phyloP scores from a whole-genome alignment of 1,284 basidiomycete genomes.

The Rhodotorula sp. region DNA sequence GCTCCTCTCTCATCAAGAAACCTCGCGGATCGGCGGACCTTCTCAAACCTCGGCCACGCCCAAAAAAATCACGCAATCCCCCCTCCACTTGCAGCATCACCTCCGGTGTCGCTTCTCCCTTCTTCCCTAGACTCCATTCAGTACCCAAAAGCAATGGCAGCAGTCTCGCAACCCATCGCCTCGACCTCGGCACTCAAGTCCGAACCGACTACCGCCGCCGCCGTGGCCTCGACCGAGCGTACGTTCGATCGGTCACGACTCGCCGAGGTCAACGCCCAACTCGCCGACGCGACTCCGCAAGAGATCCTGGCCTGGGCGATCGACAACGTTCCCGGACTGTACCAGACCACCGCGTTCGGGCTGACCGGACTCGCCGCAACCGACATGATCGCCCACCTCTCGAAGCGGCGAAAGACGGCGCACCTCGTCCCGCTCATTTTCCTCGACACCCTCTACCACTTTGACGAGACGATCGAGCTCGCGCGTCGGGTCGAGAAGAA shows the following conservation, averaged over 20 bases:
- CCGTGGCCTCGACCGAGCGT: background rate
- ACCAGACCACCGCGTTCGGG: slow-evolving; percentile 85
- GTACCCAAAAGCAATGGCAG: background rate
- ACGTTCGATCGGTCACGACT: slow-evolving; percentile 48
- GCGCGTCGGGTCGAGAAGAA: slow-evolving; percentile 73
- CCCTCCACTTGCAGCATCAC: background rate
- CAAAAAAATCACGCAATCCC: background rate
- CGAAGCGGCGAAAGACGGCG: slow-evolving; percentile 43
- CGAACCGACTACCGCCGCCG: background rate
- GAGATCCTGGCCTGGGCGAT: slow-evolving; percentile 81
- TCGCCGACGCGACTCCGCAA: slow-evolving; percentile 68
- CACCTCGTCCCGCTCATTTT: slow-evolving; percentile 66
- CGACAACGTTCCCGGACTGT: slow-evolving; percentile 58
- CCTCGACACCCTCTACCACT: slow-evolving; percentile 95
- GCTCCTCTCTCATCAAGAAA: background rate
- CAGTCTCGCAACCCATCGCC: background rate
- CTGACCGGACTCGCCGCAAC: slow-evolving; percentile 85
- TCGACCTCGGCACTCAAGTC: background rate
- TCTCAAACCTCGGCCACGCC: background rate
- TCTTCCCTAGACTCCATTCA: background rate
- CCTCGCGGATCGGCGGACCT: background rate
- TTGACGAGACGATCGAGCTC: slow-evolving; percentile 84
- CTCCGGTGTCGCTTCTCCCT: background rate
- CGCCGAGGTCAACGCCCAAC: slow-evolving; percentile 67
- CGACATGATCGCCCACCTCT: slow-evolving; percentile 84